Evolutionary conservation across 2,329 filamentous ascomycete genomes (phyloP).

Genomic region (Hypoxylon sp.): DNA sequence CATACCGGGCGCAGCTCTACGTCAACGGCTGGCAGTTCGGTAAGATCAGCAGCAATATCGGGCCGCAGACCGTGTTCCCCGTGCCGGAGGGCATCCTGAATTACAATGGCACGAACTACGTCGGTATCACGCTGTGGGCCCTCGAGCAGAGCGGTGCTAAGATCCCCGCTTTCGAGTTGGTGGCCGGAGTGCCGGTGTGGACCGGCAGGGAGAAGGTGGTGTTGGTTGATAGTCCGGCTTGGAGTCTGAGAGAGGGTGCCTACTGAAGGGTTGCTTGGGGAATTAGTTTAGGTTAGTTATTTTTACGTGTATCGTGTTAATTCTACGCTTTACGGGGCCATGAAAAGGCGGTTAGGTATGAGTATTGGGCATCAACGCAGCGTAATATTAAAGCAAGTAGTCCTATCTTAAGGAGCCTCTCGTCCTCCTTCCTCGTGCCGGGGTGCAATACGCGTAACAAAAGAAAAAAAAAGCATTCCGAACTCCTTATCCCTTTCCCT

Average conservation of each 20-base stretch:
- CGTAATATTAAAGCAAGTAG: not conserved
- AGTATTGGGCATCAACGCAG: not conserved
- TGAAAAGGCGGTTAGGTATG: not conserved
- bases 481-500: too few species aligned
- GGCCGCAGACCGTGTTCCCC: constrained; percentile 79
- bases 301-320: constrained; percentile 6
- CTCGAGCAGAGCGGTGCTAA: constrained; percentile 70
- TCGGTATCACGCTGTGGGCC: constrained; percentile 80
- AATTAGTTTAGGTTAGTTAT: not conserved
- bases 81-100: constrained; percentile 82
- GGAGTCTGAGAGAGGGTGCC: constrained; percentile 36
- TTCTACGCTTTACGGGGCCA: not conserved
- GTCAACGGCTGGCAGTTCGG: constrained; percentile 83
- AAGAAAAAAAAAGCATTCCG: too few species aligned
- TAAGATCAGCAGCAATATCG: constrained; percentile 74
- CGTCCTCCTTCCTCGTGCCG: not conserved
- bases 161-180: constrained; percentile 59
- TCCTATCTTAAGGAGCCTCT: not conserved
- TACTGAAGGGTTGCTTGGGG: constrained; percentile 28
- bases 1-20: constrained; percentile 75
- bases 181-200: constrained; percentile 60
- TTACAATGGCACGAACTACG: constrained; percentile 78
- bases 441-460: too few species aligned
- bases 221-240: constrained; percentile 37
- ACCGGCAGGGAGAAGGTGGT: constrained; percentile 43